Evolutionary conservation across 2,329 filamentous ascomycete species (phyloP).

Genomic region (Cladobotryum protrusum): DNA sequence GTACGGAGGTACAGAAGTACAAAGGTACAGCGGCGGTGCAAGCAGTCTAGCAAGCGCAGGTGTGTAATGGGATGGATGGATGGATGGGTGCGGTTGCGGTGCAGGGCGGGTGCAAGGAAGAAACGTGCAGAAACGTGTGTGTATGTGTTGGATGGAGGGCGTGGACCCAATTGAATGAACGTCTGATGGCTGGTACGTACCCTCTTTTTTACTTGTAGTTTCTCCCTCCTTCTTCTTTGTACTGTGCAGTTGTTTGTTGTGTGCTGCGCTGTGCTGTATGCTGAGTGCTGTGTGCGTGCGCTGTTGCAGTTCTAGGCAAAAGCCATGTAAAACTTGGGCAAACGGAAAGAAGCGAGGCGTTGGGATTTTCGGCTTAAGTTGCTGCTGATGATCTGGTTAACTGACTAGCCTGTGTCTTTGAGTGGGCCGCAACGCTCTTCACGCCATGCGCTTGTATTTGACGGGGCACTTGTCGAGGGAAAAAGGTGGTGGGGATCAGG

Average conservation of each 20-base stretch:
- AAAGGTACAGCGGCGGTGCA: no score
- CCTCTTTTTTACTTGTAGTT: no score
- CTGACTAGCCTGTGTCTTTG: background rate
- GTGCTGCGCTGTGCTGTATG: background rate
- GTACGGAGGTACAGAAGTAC: no score
- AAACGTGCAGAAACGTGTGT: background rate
- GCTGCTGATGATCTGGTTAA: slow-evolving; percentile 16
- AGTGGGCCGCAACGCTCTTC: background rate
- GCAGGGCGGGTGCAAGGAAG: background rate
- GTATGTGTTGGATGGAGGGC: background rate
- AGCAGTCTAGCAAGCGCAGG: no score
- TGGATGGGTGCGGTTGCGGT: no score
- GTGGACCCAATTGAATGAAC: background rate
- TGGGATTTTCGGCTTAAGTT: slow-evolving; percentile 18
- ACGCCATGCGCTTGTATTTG: slow-evolving; percentile 21
- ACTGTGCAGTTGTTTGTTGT: no score
- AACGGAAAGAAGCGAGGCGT: slow-evolving; percentile 38
- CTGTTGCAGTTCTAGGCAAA: slow-evolving; percentile 15
- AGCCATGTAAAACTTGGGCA: background rate
- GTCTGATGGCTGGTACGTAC: no score
- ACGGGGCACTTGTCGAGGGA: slow-evolving; percentile 22
- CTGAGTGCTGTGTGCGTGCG: slow-evolving; percentile 8
- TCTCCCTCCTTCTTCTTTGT: no score
- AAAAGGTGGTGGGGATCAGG: background rate
- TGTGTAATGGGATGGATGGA: no score